phyloP scores from a whole-genome alignment of 345 rosid genomes.

The Gossypium thurberi region DNA sequence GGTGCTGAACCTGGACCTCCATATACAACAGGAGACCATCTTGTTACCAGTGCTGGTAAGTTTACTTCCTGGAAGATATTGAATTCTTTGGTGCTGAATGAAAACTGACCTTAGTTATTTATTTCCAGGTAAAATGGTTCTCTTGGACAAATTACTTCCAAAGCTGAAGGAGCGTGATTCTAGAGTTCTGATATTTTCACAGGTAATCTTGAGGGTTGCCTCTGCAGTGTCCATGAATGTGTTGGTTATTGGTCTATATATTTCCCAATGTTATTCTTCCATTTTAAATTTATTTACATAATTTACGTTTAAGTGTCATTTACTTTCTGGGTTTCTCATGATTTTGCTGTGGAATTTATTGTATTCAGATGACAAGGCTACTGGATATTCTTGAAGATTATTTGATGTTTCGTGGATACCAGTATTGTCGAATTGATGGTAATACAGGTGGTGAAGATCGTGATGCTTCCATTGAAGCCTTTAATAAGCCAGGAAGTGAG shows the following conservation, averaged over 20 bases:
- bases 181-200: conserved; percentile 93
- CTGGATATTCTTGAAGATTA: conserved; percentile 99
- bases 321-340: not conserved
- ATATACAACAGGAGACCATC: conserved; percentile 95
- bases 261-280: not conserved
- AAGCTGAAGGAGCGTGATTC: conserved; percentile 98
- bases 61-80: not conserved
- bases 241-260: not conserved
- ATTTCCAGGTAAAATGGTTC: conserved; percentile 89
- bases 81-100: conserved; percentile 4
- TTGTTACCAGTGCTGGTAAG: conserved; percentile 82
- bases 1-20: conserved; percentile 99
- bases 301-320: not conserved
- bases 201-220: conserved; percentile 37
- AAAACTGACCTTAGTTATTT: conserved; percentile 7
- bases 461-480: conserved; percentile 94
- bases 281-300: not conserved
- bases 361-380: conserved; percentile 88
- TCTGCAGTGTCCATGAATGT: not conserved
- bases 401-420: conserved; percentile 83
- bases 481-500: conserved; percentile 95
- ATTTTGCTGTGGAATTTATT: conserved; percentile 11
- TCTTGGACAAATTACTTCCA: conserved; percentile 91
- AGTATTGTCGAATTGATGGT: conserved; percentile 97
- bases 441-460: conserved; percentile 99